Percentiles rank a stretch among this genome's conserved stretches.
Evolutionary conservation across 495 filamentous ascomycete genomes (phyloP).

Genomic region (Evernia prunastri): DNA sequence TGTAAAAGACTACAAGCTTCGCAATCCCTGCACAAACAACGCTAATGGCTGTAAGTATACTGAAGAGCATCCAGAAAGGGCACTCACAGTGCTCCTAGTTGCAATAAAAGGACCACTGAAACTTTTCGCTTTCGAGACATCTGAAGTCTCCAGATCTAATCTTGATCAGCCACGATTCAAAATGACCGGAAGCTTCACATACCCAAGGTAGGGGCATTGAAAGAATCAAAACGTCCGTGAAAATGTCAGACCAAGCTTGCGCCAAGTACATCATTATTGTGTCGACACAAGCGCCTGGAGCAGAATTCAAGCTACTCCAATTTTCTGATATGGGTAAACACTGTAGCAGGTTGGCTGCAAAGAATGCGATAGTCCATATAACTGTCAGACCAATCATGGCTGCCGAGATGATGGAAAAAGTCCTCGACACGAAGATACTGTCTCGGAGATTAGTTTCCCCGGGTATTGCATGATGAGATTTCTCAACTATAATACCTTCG

Average conservation of each 20-base stretch:
- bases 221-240: conserved; percentile 12
- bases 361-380: conserved; percentile 15
- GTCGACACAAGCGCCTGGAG: conserved; percentile 9
- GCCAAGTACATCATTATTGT: conserved; percentile 11
- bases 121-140: conserved; percentile 8
- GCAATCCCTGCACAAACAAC: conserved; percentile 8
- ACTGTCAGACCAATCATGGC: conserved; percentile 3
- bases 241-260: conserved; percentile 12
- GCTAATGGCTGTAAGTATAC: background rate
- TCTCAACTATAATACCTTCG: background rate
- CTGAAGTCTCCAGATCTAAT: conserved; percentile 12
- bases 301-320: conserved; percentile 8
- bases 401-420: background rate
- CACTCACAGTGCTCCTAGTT: conserved; percentile 4
- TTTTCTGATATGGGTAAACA: conserved; percentile 10
- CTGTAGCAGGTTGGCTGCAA: conserved; percentile 17
- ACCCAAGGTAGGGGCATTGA: conserved; percentile 11
- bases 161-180: background rate
- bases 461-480: too few relatives aligned
- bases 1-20: conserved; percentile 10
- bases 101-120: conserved; percentile 1
- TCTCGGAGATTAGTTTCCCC: background rate
- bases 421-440: conserved; percentile 4
- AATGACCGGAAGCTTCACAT: background rate
- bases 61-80: background rate